These are phyloP conservation scores for Triticum dicoccoides DNA, from an alignment of 176 grass and related monocot genomes.

Conservation along the genomic window DNA sequence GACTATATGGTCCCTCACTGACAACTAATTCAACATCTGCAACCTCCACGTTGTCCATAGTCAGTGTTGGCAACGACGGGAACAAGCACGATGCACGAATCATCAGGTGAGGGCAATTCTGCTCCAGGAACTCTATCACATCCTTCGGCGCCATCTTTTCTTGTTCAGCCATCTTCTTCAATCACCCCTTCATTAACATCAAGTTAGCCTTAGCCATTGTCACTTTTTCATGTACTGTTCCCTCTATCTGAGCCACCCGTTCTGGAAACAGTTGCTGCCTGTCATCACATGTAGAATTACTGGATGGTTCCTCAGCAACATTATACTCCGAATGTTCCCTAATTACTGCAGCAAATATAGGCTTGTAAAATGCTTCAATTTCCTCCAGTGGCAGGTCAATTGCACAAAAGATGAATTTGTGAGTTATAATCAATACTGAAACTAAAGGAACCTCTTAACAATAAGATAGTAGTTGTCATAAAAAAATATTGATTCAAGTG, in stretches of 20 bases:
- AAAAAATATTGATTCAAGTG: not conserved
- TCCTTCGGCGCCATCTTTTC: not conserved
- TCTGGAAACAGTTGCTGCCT: too few species aligned
- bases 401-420: not conserved
- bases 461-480: too few species aligned
- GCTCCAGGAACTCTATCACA: not conserved
- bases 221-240: too few species aligned
- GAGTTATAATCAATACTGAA: not conserved
- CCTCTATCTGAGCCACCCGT: too few species aligned
- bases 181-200: not conserved
- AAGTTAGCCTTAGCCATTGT: not conserved
- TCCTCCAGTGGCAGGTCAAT: not conserved
- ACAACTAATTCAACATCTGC: too few species aligned
- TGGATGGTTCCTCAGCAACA: too few species aligned
- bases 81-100: too few species aligned
- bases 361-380: not conserved
- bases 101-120: not conserved
- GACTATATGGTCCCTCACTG: too few species aligned
- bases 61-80: too few species aligned
- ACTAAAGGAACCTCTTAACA: not conserved
- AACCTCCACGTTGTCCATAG: too few species aligned
- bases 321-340: too few species aligned
- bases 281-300: too few species aligned
- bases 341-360: not conserved
- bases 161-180: not conserved